Conservation (phyloP, 192 early-diverging fungal genomes). For the Pilaira anomala region DNA sequence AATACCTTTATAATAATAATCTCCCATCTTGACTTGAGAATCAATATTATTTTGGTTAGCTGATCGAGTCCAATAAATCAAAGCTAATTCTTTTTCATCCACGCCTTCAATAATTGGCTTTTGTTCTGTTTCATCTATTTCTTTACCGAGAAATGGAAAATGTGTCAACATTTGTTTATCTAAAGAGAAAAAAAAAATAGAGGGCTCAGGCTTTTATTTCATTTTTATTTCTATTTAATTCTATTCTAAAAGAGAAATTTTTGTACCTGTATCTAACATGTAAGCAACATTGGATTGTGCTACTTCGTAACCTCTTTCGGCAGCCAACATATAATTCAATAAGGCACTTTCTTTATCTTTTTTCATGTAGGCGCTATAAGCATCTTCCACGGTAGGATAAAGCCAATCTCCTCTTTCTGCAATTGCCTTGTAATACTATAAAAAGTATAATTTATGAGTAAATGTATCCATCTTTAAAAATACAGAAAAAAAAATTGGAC, state of each 20-base stretch:
- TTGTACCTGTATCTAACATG: slow-evolving; percentile 73
- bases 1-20: slow-evolving; percentile 87
- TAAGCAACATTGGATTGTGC: slow-evolving; percentile 90
- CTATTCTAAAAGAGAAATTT: not conserved
- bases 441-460: too few relatives aligned
- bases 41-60: slow-evolving; percentile 91
- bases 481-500: slow-evolving; percentile 1
- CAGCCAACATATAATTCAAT: slow-evolving; percentile 74
- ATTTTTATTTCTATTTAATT: not conserved
- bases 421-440: slow-evolving; percentile 72
- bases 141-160: not conserved
- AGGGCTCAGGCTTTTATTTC: not conserved
- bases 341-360: slow-evolving; percentile 71
- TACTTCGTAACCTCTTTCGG: slow-evolving; percentile 85
- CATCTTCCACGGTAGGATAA: slow-evolving; percentile 60
- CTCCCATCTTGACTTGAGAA: slow-evolving; percentile 88
- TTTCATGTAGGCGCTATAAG: slow-evolving; percentile 50
- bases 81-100: slow-evolving; percentile 54
- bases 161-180: slow-evolving; percentile 5
- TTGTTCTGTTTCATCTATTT: not conserved
- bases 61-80: slow-evolving; percentile 91
- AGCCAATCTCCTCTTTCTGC: slow-evolving; percentile 87
- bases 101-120: not conserved
- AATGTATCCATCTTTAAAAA: not conserved
- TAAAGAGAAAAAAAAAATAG: too few relatives aligned